Percentiles rank a stretch among this genome's conserved stretches.
phyloP scores from a whole-genome alignment of 352 stramenopile species.

The Phytophthora citrophthora region DNA sequence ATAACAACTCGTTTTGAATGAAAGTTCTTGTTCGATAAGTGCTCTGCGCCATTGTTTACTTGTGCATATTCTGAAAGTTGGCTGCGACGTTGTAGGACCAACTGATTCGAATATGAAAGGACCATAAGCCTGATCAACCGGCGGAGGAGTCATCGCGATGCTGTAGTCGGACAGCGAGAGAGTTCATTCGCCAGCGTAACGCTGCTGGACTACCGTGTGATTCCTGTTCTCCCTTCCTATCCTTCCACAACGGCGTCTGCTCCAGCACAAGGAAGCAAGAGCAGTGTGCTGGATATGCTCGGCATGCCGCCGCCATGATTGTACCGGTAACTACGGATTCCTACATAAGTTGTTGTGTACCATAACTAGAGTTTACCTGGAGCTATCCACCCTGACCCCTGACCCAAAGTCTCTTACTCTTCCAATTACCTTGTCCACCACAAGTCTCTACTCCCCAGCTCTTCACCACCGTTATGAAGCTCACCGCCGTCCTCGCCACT shows the following conservation, averaged over 20 bases:
- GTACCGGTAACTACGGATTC: too few species aligned
- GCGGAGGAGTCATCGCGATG: too few species aligned
- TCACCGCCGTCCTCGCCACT: conserved; percentile 18
- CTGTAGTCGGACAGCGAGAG: too few species aligned
- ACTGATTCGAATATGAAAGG: too few species aligned
- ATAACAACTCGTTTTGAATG: conserved; percentile 2
- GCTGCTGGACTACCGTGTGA: neutral
- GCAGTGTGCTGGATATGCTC: conserved; percentile 4
- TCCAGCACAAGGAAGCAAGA: neutral
- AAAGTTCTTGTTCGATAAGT: conserved; percentile 1
- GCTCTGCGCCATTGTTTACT: neutral
- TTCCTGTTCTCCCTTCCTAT: neutral
- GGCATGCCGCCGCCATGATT: neutral
- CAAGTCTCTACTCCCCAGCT: neutral
- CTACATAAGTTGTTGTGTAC: too few species aligned
- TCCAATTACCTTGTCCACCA: neutral
- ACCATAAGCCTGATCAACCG: too few species aligned
- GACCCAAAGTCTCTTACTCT: neutral
- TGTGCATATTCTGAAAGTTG: too few species aligned
- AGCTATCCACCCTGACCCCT: neutral
- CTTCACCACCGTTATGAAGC: conserved; percentile 16
- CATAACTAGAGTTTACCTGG: too few species aligned
- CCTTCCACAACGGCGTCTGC: neutral
- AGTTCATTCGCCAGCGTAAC: too few species aligned
- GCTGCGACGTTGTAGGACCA: too few species aligned